Evolutionary conservation across 441 rosid species (phyloP), one percentile per base, ranked within the genome.

Genomic region (Adansonia rubrostipa): DNA sequence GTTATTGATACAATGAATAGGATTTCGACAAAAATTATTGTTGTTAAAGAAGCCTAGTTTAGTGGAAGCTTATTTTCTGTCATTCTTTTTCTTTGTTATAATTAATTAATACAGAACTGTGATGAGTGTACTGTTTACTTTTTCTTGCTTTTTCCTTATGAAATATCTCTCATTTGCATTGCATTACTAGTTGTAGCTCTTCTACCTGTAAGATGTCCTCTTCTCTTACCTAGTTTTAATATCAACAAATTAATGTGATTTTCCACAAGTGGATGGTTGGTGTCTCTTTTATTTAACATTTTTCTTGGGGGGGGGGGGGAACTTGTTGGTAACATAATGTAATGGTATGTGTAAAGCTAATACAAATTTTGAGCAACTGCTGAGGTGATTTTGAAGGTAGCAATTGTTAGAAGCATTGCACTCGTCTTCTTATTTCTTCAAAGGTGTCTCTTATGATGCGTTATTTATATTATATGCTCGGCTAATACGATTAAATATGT

Each of bases 401-500:
- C 47, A 71, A 33, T 53, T 53, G 6, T 70, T 48, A 13, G 42
- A 50, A 70, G 50, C 50, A 24, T 70, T 69, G 73, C 67, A 48
- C 19, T 28, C 0, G 15, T 15, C 10, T 63, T 48, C 44, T 47
- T 14, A 24, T 33, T 51, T 69, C 3, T 69, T 13, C 0, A 1
- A 45, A 45, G 40, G 17, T 69, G 42, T 10, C 51, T 71, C 45
- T 50, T 28, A 9, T 71, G 74, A 50, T 71, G 42, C 77, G 17
- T 45, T 71, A 8, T 33, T 14, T 68, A 44, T 68, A 71, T 15
- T 36, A 68, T 69, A 53, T 57, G 78, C 17, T 76, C 58, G 7
- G 56, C n/a, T 10, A 20, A 45, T 11, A 68, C 44, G 56, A 19
- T 68, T 45, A 67, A 44, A 45, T 47, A 47, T 20, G 9, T 68